Evolutionary conservation across 192 early-diverging fungal genomes (phyloP).

Genomic region (Linnemannia schmuckeri): DNA sequence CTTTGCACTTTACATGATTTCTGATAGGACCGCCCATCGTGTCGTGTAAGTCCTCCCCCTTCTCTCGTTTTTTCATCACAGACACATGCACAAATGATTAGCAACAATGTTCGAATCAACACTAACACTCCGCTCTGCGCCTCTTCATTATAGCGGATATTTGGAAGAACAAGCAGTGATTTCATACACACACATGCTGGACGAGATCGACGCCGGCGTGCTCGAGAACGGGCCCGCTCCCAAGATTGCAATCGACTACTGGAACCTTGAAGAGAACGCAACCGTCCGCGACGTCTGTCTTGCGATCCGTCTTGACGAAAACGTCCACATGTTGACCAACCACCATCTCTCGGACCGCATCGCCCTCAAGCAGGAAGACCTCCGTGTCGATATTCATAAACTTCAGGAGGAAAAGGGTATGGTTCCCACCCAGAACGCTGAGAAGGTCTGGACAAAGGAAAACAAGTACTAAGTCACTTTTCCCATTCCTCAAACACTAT

Average conservation of each 20-base stretch:
- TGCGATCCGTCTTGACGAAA: conserved; percentile 92
- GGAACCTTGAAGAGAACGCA: conserved; percentile 79
- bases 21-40: conserved; percentile 86
- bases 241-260: conserved; percentile 88
- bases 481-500: background rate
- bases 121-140: background rate
- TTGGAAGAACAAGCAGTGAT: conserved; percentile 95
- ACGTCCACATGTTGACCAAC: conserved; percentile 91
- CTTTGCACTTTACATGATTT: conserved; percentile 87
- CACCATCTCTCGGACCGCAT: conserved; percentile 86
- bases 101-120: background rate
- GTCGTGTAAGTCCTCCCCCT: conserved; percentile 65
- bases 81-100: background rate
- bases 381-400: conserved; percentile 44
- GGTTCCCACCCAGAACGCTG: conserved; percentile 43
- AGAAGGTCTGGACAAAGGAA: conserved; percentile 42
- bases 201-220: conserved; percentile 84
- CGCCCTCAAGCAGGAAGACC: conserved; percentile 49
- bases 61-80: background rate
- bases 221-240: conserved; percentile 83
- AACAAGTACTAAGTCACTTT: conserved; percentile 34
- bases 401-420: conserved; percentile 51
- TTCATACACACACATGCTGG: conserved; percentile 90
- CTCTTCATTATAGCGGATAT: conserved; percentile 70
- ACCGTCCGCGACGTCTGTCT: conserved; percentile 88